These are phyloP conservation scores for Oropetium thomaeum DNA, from an alignment of 176 grass and related monocot species.

Conservation along the genomic window DNA sequence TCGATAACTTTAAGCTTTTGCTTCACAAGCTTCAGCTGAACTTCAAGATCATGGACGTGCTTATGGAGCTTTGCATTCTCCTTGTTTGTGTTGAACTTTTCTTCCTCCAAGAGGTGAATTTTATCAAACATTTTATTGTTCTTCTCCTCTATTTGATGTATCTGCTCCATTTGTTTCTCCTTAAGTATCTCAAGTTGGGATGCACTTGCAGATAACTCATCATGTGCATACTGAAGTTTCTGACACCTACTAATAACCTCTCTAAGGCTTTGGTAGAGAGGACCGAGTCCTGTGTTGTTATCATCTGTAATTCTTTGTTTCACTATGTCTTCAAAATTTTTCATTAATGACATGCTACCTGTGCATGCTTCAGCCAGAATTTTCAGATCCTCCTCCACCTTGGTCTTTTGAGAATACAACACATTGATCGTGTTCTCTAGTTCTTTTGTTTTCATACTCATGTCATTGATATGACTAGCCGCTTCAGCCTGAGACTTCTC, in stretches of 20 bases:
- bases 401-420: conserved; percentile 44
- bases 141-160: conserved; percentile 32
- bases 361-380: conserved; percentile 40
- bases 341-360: conserved; percentile 39
- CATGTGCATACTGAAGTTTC: conserved; percentile 41
- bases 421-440: conserved; percentile 31
- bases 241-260: conserved; percentile 32
- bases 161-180: conserved; percentile 46
- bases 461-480: conserved; percentile 30
- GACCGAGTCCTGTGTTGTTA: conserved; percentile 24
- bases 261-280: conserved; percentile 35
- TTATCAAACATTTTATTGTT: conserved; percentile 30
- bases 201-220: conserved; percentile 30
- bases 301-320: conserved; percentile 46
- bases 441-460: conserved; percentile 39
- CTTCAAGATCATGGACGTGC: conserved; percentile 53
- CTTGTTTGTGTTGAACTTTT: conserved; percentile 33
- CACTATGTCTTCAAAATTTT: conserved; percentile 51
- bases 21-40: conserved; percentile 54
- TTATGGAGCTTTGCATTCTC: conserved; percentile 50
- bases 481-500: conserved; percentile 30
- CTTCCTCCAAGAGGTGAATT: conserved; percentile 34
- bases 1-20: conserved; percentile 65
- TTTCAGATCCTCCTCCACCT: conserved; percentile 56
- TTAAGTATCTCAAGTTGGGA: conserved; percentile 40